These are phyloP conservation scores for Chlorophyllum brunneum DNA, from an alignment of 768 basidiomycete genomes.

Conservation along the genomic window DNA sequence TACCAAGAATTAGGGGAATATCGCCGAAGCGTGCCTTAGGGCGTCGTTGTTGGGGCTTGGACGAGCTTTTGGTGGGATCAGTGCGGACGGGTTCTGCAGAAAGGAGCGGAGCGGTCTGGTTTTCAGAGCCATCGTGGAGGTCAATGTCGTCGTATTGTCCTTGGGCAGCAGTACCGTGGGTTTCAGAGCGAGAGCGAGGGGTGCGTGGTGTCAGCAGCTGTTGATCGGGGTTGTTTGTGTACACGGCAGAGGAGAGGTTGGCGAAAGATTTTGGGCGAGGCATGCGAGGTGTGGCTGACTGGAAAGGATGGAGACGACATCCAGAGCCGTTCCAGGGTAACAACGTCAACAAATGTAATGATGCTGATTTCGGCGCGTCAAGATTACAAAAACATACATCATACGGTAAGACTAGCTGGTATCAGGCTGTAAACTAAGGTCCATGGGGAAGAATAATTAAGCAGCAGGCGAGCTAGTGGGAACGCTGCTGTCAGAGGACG, in stretches of 20 bases:
- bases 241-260: slow-evolving; percentile 30
- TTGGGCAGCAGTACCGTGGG: slow-evolving; percentile 50
- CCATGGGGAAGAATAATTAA: not conserved
- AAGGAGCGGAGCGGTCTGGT: slow-evolving; percentile 46
- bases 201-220: slow-evolving; percentile 53
- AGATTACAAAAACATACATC: not conserved
- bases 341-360: not conserved
- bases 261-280: slow-evolving; percentile 35
- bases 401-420: not conserved
- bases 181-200: slow-evolving; percentile 56
- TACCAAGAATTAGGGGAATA: slow-evolving; percentile 10
- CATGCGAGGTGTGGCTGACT: slow-evolving; percentile 23
- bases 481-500: too few relatives aligned
- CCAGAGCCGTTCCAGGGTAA: too few relatives aligned
- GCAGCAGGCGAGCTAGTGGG: too few relatives aligned
- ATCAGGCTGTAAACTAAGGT: not conserved
- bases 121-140: slow-evolving; percentile 32
- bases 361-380: not conserved
- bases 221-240: slow-evolving; percentile 27
- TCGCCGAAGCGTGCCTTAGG: not conserved
- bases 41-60: slow-evolving; percentile 2
- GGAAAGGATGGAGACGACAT: too few relatives aligned
- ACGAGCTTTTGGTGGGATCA: slow-evolving; percentile 1
- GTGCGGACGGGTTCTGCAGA: slow-evolving; percentile 35
- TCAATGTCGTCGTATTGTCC: slow-evolving; percentile 41